Conservation (phyloP, 306 rosid genomes). For the Abrus pulchellus region DNA sequence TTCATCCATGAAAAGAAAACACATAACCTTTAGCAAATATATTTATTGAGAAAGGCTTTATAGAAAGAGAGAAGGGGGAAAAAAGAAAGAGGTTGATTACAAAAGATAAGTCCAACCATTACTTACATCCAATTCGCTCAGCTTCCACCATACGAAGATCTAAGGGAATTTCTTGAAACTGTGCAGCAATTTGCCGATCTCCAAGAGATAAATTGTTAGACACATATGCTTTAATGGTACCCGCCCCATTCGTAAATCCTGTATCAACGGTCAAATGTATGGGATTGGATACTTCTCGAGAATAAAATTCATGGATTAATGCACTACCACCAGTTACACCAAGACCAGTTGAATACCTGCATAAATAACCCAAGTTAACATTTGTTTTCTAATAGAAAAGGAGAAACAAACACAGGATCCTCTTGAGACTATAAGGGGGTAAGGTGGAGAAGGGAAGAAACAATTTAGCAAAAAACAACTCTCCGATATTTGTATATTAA, state of each 20-base stretch:
- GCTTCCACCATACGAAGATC: conserved; percentile 97
- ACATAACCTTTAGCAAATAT: background rate
- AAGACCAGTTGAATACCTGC: conserved; percentile 94
- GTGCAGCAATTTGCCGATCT: conserved; percentile 92
- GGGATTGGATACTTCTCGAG: conserved; percentile 87
- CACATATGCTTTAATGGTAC: conserved; percentile 77
- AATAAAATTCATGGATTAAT: conserved; percentile 91
- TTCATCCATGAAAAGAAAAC: conserved; percentile 4
- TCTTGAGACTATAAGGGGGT: background rate
- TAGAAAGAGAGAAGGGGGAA: background rate
- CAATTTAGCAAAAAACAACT: conserved; percentile 4
- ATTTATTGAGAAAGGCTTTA: background rate
- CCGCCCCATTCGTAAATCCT: conserved; percentile 77
- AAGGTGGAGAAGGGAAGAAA: background rate
- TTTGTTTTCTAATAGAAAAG: background rate
- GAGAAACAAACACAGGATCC: conserved; percentile 3
- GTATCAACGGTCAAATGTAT: conserved; percentile 96
- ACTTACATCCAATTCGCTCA: conserved; percentile 86
- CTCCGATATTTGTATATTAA: background rate
- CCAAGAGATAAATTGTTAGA: conserved; percentile 84
- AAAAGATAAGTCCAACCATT: conserved; percentile 1
- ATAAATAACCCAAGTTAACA: conserved; percentile 19
- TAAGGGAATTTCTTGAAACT: conserved; percentile 93
- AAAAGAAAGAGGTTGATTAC: background rate
- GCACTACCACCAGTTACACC: conserved; percentile 92